Evolutionary conservation across 257 asterid genomes (phyloP), one percentile per base, ranked within the genome.

Genomic region (Solanum paucissectum): DNA sequence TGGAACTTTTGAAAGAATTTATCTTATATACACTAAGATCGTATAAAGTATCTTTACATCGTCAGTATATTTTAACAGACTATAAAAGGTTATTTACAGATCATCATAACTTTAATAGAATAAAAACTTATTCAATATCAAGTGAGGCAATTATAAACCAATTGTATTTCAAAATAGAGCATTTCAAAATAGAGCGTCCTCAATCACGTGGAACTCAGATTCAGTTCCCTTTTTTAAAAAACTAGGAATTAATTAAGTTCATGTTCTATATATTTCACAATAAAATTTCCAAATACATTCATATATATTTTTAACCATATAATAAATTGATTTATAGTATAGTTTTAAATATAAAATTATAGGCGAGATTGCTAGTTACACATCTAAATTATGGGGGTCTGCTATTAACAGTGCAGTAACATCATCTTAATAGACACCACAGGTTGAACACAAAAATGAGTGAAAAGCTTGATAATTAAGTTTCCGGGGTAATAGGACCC

Each of bases 1-100:
- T 94, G 98, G 98, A 90, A 94, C 90, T 93, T 93, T 87, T 91
- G 34, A 25, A 77, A 77, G n/a, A 77, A n/a, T 40, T n/a, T 77
- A 40, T 42, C 60, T 77, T 76, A 76, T n/a, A 76, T n/a, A n/a
- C 60, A 40, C 44, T 9, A 29, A 29, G 6, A 36, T 9, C 14
- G 3, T 38, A 12, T 2, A n/a, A 75, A 23, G 7, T 38, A 75
- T 12, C 52, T 11, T 75, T 23, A 38, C 33, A 75, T 75, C 12
- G 3, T 76, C 60, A 4, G 29, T 6, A 2, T 75, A 5, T 37
- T 75, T 75, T 75, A 75, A 37, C 6, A 1, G 4, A n/a, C 32
- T 40, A 13, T n/a, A 7, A 40, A 13, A n/a, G 36, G 7, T 7
- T 76, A 76, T 76, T 75, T 76, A 13, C 21, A 11, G 11, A 42